These are phyloP conservation scores for Austroboletus novae-zelandiae DNA, from an alignment of 1,284 basidiomycete genomes.

Conservation along the genomic window DNA sequence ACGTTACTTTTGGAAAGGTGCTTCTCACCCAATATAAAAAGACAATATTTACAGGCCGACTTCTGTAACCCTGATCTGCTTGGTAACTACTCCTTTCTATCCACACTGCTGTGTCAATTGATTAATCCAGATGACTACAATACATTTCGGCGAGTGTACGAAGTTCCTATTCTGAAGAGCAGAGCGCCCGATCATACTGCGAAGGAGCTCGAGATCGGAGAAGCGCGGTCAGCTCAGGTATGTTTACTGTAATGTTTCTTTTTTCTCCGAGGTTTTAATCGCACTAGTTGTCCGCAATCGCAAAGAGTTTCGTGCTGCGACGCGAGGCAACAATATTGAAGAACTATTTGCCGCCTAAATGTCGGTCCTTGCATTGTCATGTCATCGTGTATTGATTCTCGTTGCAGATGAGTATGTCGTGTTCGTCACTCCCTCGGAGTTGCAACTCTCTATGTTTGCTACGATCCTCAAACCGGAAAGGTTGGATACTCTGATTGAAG, in stretches of 20 bases:
- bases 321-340: conserved; percentile 82
- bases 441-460: conserved; percentile 82
- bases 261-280: neutral
- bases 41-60: conserved; percentile 58
- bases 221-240: conserved; percentile 72
- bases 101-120: neutral
- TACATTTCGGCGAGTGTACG: conserved; percentile 80
- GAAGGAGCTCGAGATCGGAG: conserved; percentile 75
- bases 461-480: conserved; percentile 71
- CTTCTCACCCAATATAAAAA: neutral
- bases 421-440: conserved; percentile 79
- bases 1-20: conserved; percentile 15
- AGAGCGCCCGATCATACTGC: conserved; percentile 73
- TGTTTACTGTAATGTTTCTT: neutral
- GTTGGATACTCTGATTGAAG: conserved; percentile 61
- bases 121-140: conserved; percentile 60
- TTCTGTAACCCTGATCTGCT: conserved; percentile 93
- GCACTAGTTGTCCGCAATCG: conserved; percentile 68
- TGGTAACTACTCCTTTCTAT: conserved; percentile 42
- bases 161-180: conserved; percentile 86
- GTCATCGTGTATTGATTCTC: conserved; percentile 1
- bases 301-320: conserved; percentile 87
- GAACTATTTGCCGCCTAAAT: conserved; percentile 88
- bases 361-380: conserved; percentile 41
- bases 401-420: conserved; percentile 87